Evolutionary conservation across 2,329 filamentous ascomycete species (phyloP), one percentile per base, ranked within the genome.

Genomic region (Ascochyta lentis): DNA sequence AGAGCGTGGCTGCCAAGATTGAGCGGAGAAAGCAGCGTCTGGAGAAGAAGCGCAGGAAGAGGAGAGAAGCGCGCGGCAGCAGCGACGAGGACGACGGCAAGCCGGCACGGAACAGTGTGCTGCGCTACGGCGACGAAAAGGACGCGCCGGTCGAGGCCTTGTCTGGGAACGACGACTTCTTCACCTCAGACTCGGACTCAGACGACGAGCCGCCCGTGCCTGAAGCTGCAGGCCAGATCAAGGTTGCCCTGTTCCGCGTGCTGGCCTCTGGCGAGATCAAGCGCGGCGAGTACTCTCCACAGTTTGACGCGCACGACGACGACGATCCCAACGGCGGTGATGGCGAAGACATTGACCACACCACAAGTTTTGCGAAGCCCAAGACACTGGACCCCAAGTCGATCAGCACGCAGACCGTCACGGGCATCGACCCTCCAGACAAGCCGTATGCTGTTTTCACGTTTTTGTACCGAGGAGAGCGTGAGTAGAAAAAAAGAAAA

Each of bases 361-460:
- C 95, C 2, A 98, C 95, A 7, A 96, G 93, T 73, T 98, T 98
- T 76, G 94, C 94, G 9, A 96, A 97, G 78, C 94, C 93, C 13
- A 98, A 97, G 82, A 90, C 92, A 1, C 83, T 97, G 49, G 96
- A 98, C 78, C 94, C 94, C 0, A 97, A 97, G 79, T 92, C 92
- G 2, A 99, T 99, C 72, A 98, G 93, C 72, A 99, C 95, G 3
- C 95, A 99, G 78, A 99, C 95, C 0, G 95, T 99, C n/a, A 98
- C 95, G 8, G 95, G 94, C 16, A 96, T 98, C 60, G 95, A 99
- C 75, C 91, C 92, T 0, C 92, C 93, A 19, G 94, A 98, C 60
- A 95, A 94, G 77, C 95, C 96, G 3, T 99, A 96, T 78, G 95
- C 95, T 4, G 89, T 91, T 8, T 99, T 99, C 76, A 98, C 96